A percentile compares a stretch with the other conserved stretches of the same genome.
Evolutionary conservation across 371 early-diverging fungal genomes (phyloP).

Genomic region (Zychaea mexicana): DNA sequence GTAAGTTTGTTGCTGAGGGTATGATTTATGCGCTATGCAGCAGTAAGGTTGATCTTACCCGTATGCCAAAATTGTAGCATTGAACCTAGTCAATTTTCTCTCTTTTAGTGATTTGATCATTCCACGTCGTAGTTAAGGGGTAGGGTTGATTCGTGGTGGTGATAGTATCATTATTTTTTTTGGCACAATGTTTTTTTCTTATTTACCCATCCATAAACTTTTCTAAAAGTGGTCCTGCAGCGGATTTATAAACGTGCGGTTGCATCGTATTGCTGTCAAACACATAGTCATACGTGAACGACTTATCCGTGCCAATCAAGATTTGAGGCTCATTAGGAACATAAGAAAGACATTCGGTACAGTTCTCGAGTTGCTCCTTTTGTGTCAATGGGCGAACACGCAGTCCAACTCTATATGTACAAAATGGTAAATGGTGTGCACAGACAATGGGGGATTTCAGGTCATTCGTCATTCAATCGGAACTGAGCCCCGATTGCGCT

Average conservation of each 20-base stretch:
- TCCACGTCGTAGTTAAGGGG: background rate
- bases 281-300: slow-evolving; percentile 89
- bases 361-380: slow-evolving; percentile 75
- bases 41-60: slow-evolving; percentile 78
- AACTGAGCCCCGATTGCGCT: background rate
- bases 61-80: slow-evolving; percentile 95
- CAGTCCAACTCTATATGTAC: slow-evolving; percentile 69
- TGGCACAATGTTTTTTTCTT: too few species aligned
- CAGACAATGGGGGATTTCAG: background rate
- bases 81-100: slow-evolving; percentile 51
- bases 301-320: slow-evolving; percentile 68
- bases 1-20: too few species aligned
- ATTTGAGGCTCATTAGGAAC: slow-evolving; percentile 71
- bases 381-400: slow-evolving; percentile 81
- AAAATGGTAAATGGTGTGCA: background rate
- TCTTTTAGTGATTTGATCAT: background rate
- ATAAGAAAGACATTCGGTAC: slow-evolving; percentile 72
- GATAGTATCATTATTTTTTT: too few species aligned
- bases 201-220: slow-evolving; percentile 89
- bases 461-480: background rate
- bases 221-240: slow-evolving; percentile 76
- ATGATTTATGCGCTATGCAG: too few species aligned
- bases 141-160: background rate
- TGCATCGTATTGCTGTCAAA: slow-evolving; percentile 79
- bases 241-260: slow-evolving; percentile 68